Conservation (phyloP, 352 stramenopile species). For the Pilasporangium apinafurcum region DNA sequence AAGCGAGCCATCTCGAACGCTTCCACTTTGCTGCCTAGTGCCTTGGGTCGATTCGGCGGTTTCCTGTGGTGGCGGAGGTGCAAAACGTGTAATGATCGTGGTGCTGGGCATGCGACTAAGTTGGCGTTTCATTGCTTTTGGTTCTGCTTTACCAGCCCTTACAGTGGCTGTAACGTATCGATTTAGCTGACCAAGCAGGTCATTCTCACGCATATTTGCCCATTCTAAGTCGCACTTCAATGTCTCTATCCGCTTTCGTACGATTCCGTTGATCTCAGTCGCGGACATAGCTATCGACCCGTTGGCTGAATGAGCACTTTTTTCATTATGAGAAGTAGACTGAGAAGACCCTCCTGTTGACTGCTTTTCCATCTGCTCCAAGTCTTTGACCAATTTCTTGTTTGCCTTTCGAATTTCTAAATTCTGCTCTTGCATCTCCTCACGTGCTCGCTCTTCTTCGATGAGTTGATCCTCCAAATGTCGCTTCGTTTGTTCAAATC, state of each 20-base stretch:
- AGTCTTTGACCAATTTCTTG: constrained; percentile 55
- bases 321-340: not conserved
- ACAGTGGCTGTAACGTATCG: constrained; percentile 6
- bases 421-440: constrained; percentile 73
- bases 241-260: constrained; percentile 39
- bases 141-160: constrained; percentile 6
- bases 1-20: not conserved
- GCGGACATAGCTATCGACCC: no score
- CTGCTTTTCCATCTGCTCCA: constrained; percentile 38
- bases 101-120: constrained; percentile 65
- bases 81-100: constrained; percentile 43
- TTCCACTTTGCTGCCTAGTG: not conserved
- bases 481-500: constrained; percentile 65
- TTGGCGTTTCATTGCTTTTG: constrained; percentile 22
- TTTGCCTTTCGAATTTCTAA: constrained; percentile 68
- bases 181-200: constrained; percentile 28
- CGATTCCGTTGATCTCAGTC: constrained; percentile 27
- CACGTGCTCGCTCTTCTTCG: constrained; percentile 58
- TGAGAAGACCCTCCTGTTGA: constrained; percentile 10
- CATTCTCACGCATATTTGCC: constrained; percentile 66
- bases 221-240: constrained; percentile 41
- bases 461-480: constrained; percentile 74
- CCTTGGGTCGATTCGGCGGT: not conserved
- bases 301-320: no score
- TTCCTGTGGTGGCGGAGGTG: constrained; percentile 10